Conservation (phyloP, 2,329 filamentous ascomycete species). For the Epichloe sylvatica region DNA sequence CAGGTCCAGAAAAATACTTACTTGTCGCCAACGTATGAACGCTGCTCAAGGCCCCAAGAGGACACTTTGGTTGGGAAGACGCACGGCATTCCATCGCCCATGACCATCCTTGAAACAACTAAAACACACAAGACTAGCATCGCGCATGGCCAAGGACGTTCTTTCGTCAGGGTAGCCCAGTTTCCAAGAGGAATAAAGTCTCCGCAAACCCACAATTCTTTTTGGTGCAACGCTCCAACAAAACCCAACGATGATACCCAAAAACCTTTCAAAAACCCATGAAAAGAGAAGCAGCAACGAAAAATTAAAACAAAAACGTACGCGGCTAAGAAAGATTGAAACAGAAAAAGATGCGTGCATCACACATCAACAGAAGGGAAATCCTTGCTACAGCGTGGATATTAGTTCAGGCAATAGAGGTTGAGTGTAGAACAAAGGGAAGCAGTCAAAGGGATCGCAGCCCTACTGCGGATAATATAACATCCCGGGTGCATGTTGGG, state of each 20-base stretch:
- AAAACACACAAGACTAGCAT: neutral
- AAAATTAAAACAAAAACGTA: neutral
- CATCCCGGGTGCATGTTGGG: constrained; percentile 39
- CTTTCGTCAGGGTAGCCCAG: neutral
- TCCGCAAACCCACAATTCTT: neutral
- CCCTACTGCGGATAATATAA: constrained; percentile 48
- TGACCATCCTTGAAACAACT: neutral
- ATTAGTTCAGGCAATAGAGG: constrained; percentile 18
- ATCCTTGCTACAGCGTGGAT: constrained; percentile 10
- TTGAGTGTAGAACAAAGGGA: constrained; percentile 13
- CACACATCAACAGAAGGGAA: neutral
- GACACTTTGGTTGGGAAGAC: neutral
- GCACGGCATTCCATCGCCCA: neutral
- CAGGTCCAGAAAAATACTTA: neutral
- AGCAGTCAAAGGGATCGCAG: constrained; percentile 12
- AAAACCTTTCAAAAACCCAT: neutral
- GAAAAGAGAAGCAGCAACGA: neutral
- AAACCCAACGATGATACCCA: constrained; percentile 4
- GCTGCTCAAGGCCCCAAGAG: neutral
- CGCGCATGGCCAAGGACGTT: neutral
- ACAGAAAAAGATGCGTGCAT: constrained; percentile 1
- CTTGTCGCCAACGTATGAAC: neutral
- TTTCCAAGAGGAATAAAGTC: neutral
- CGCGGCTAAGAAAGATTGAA: neutral
- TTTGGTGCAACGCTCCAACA: constrained; percentile 1